Conservation (phyloP, 306 rosid genomes). For the Sophora flavescens region DNA sequence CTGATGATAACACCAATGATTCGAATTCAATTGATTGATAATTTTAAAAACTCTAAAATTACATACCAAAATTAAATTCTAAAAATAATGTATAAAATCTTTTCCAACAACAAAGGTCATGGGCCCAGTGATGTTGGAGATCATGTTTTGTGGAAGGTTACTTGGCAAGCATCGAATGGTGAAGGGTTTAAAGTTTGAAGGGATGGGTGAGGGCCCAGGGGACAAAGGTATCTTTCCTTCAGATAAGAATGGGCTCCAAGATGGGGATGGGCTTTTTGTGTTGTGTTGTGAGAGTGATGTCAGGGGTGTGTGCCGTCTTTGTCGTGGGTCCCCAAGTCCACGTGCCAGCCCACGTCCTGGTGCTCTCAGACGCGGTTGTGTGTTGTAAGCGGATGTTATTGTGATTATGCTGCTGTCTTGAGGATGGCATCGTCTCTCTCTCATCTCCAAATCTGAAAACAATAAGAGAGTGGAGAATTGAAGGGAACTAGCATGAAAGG, state of each 20-base stretch:
- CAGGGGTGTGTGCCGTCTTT: conserved; percentile 37
- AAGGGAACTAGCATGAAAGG: background rate
- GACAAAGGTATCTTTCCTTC: conserved; percentile 44
- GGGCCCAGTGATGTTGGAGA: conserved; percentile 34
- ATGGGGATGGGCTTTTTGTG: conserved; percentile 46
- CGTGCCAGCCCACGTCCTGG: conserved; percentile 51
- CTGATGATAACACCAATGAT: no score
- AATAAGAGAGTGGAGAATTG: background rate
- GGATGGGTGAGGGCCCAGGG: conserved; percentile 39
- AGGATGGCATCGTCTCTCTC: background rate
- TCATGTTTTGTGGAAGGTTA: background rate
- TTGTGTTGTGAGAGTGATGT: conserved; percentile 31
- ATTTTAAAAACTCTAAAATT: no score
- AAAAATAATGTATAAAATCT: no score
- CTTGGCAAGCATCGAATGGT: conserved; percentile 42
- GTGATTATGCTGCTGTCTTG: conserved; percentile 10
- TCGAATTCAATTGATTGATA: no score
- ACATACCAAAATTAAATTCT: no score
- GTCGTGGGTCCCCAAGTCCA: conserved; percentile 51
- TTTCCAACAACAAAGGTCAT: background rate
- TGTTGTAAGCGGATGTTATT: conserved; percentile 39
- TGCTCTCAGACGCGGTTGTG: conserved; percentile 49
- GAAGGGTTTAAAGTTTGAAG: conserved; percentile 38
- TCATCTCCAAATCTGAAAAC: background rate
- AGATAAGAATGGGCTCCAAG: conserved; percentile 49